These are phyloP conservation scores for Trichocomaceae sp. DNA, from an alignment of 2,329 filamentous ascomycete species.

Conservation along the genomic window DNA sequence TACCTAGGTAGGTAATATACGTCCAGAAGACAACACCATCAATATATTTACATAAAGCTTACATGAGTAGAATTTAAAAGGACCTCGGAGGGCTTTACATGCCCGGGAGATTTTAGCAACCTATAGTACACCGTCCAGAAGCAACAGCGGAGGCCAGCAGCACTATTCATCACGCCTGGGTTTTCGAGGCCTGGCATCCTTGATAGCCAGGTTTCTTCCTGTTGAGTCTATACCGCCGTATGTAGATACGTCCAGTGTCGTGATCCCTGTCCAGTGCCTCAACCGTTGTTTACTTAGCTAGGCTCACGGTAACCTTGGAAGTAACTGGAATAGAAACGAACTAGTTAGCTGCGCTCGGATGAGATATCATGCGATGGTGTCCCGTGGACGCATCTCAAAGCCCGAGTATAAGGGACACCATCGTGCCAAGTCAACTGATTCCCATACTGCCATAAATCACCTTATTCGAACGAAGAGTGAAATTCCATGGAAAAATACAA, in stretches of 20 bases:
- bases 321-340: neutral
- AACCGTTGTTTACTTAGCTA: neutral
- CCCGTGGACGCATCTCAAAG: neutral
- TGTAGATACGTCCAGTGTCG: neutral
- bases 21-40: no score
- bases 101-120: no score
- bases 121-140: no score
- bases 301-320: neutral
- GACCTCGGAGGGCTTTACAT: no score
- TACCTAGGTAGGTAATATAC: no score
- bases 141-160: no score
- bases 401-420: neutral
- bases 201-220: no score
- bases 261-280: neutral
- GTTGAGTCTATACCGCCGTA: neutral
- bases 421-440: neutral
- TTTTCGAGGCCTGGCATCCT: no score
- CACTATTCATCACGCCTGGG: no score
- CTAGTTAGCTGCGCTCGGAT: neutral
- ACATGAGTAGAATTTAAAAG: no score
- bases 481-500: neutral
- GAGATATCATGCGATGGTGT: neutral
- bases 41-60: no score
- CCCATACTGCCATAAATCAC: neutral
- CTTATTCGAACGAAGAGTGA: neutral